Conservation (phyloP, 2,329 filamentous ascomycete genomes). For the Thielaviopsis punctulata region DNA sequence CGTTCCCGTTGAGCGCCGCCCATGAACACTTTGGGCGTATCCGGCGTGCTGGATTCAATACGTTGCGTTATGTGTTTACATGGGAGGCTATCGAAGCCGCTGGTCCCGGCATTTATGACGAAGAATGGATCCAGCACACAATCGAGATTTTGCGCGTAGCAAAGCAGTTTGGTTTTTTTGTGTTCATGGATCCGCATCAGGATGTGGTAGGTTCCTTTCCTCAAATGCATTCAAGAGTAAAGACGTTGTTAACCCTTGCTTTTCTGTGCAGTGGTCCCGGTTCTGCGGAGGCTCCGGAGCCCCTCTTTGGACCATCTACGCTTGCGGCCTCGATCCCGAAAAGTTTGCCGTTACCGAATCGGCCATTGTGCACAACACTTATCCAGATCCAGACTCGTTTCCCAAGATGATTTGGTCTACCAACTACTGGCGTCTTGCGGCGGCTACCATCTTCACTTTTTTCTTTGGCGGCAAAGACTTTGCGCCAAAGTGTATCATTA, state of each 20-base stretch:
- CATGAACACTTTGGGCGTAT: slow-evolving; percentile 73
- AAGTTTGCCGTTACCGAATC: slow-evolving; percentile 77
- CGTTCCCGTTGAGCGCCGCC: slow-evolving; percentile 70
- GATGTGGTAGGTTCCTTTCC: slow-evolving; percentile 53
- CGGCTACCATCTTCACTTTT: slow-evolving; percentile 80
- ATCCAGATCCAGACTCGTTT: slow-evolving; percentile 65
- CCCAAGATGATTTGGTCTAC: slow-evolving; percentile 99
- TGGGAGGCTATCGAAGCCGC: slow-evolving; percentile 97
- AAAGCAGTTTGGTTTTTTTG: slow-evolving; percentile 80
- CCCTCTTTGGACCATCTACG: slow-evolving; percentile 95
- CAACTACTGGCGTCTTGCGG: slow-evolving; percentile 78
- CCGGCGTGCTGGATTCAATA: slow-evolving; percentile 85
- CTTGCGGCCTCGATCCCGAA: slow-evolving; percentile 75
- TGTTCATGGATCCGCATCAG: slow-evolving; percentile 98
- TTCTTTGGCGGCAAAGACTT: slow-evolving; percentile 88
- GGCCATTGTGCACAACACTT: slow-evolving; percentile 88
- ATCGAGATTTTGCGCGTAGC: slow-evolving; percentile 69
- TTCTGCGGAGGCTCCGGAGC: slow-evolving; percentile 90
- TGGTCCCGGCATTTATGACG: slow-evolving; percentile 82
- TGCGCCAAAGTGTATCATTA: slow-evolving; percentile 87
- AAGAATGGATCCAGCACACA: slow-evolving; percentile 83
- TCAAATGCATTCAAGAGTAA: neutral
- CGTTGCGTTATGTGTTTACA: slow-evolving; percentile 89
- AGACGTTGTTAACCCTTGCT: slow-evolving; percentile 13
- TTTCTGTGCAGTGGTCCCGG: slow-evolving; percentile 56